Evolutionary conservation across 192 early-diverging fungal genomes (phyloP).

Genomic region (Chytriomyces hyalinus): DNA sequence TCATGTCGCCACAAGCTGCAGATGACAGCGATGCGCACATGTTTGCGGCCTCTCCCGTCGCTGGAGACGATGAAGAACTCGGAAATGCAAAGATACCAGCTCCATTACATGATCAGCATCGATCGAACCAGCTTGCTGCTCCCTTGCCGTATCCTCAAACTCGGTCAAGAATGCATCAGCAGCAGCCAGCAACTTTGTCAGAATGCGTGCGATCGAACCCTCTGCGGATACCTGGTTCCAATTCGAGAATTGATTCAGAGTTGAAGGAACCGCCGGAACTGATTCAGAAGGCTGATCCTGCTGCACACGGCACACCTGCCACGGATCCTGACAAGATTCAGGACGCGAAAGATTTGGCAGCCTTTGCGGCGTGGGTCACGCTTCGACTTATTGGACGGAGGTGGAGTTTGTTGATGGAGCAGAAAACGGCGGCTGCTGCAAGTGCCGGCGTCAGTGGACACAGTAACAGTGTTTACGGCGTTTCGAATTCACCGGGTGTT

Average conservation of each 20-base stretch:
- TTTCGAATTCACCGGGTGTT: background rate
- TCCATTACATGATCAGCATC: background rate
- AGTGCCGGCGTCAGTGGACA: background rate
- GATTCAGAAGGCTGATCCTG: slow-evolving; percentile 4
- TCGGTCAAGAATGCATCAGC: too few relatives aligned
- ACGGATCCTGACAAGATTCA: slow-evolving; percentile 4
- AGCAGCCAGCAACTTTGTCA: too few relatives aligned
- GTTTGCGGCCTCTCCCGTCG: background rate
- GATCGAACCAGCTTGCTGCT: too few relatives aligned
- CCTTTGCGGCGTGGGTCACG: slow-evolving; percentile 29
- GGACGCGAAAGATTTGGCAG: slow-evolving; percentile 25
- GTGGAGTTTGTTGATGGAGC: slow-evolving; percentile 19
- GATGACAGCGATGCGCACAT: background rate
- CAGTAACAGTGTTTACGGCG: background rate
- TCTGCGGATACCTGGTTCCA: too few relatives aligned
- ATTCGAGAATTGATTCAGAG: background rate
- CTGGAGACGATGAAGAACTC: background rate
- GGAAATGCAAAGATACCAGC: background rate
- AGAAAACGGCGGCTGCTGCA: background rate
- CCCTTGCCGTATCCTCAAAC: too few relatives aligned
- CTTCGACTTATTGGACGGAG: slow-evolving; percentile 18
- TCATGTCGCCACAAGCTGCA: background rate
- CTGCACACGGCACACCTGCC: background rate
- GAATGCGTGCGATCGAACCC: too few relatives aligned
- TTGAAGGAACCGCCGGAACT: background rate